These are phyloP conservation scores for Sordariomycetes sp. DNA, from an alignment of 2,329 filamentous ascomycete genomes.

Conservation along the genomic window DNA sequence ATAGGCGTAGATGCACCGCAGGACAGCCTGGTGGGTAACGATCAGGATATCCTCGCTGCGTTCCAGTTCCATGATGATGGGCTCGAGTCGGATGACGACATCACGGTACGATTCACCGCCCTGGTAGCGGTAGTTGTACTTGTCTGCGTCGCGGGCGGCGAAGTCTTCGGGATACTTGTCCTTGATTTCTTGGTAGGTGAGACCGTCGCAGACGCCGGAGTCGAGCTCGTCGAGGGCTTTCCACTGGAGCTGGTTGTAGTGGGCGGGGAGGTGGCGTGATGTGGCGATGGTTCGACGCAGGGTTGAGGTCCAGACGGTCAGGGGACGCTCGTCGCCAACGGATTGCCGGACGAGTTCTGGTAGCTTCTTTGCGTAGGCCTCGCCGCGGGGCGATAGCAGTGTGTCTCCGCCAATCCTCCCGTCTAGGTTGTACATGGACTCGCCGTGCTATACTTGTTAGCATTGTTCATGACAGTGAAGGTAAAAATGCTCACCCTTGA, in stretches of 20 bases:
- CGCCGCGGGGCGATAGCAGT: slow-evolving; percentile 73
- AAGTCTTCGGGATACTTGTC: slow-evolving; percentile 91
- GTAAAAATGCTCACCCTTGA: slow-evolving; percentile 60
- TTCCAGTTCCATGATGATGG: slow-evolving; percentile 99
- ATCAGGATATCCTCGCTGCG: slow-evolving; percentile 95
- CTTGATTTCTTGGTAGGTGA: slow-evolving; percentile 94
- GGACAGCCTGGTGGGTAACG: slow-evolving; percentile 92
- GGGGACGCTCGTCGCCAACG: slow-evolving; percentile 58
- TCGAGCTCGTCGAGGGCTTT: slow-evolving; percentile 97
- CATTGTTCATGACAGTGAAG: not conserved
- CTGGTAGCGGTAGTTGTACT: slow-evolving; percentile 98
- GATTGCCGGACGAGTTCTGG: slow-evolving; percentile 79
- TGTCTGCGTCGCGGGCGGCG: slow-evolving; percentile 89
- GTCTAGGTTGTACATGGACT: slow-evolving; percentile 83
- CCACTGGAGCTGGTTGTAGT: slow-evolving; percentile 95
- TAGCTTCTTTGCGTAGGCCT: slow-evolving; percentile 77
- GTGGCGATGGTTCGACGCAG: slow-evolving; percentile 83
- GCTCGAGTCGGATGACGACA: slow-evolving; percentile 93
- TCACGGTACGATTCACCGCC: slow-evolving; percentile 94
- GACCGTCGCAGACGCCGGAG: slow-evolving; percentile 88
- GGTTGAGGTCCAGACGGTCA: slow-evolving; percentile 55
- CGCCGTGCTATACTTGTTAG: slow-evolving; percentile 60
- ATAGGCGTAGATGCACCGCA: slow-evolving; percentile 96
- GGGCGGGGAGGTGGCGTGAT: slow-evolving; percentile 66
- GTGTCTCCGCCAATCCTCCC: slow-evolving; percentile 93